phyloP scores from a whole-genome alignment of 169 alveolate species.

The Plasmodium falciparum region DNA sequence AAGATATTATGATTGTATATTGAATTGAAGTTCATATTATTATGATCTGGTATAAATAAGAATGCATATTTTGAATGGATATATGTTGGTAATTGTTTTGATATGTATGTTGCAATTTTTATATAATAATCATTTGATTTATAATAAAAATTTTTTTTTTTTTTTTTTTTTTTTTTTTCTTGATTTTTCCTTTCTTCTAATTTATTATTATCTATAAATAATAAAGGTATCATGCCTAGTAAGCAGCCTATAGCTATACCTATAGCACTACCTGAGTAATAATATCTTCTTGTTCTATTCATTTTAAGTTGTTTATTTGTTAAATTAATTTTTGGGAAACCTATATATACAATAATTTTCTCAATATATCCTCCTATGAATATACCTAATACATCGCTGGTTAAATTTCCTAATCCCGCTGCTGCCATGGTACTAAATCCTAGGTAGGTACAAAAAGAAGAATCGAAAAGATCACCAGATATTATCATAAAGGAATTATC shows the following conservation, averaged over 20 bases:
- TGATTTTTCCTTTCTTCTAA: conserved; percentile 70
- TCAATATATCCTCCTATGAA: conserved; percentile 79
- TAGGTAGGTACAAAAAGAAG: conserved; percentile 77
- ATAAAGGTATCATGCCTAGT: conserved; percentile 59
- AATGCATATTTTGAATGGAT: conserved; percentile 61
- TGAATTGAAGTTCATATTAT: conserved; percentile 1
- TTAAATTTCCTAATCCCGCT: conserved; percentile 81
- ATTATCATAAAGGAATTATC: conserved; percentile 84
- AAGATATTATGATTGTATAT: conserved; percentile 1
- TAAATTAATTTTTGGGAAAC: conserved; percentile 39
- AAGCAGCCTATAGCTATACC: conserved; percentile 71
- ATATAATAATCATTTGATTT: background rate
- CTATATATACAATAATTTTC: conserved; percentile 28
- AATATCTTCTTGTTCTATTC: conserved; percentile 62
- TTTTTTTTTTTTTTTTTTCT: conserved; percentile 39
- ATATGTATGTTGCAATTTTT: conserved; percentile 14
- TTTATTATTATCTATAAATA: conserved; percentile 63
- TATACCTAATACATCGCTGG: conserved; percentile 78
- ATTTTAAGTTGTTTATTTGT: conserved; percentile 69
- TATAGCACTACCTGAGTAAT: conserved; percentile 65
- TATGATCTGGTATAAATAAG: conserved; percentile 32
- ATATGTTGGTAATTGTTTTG: conserved; percentile 15
- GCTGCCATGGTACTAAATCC: conserved; percentile 85
- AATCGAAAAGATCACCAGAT: conserved; percentile 81
- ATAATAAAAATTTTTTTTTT: conserved; percentile 9